Percentiles rank a stretch among this genome's conserved stretches.
Evolutionary conservation across 1,284 basidiomycete genomes (phyloP).

Genomic region (Malassezia globosa): DNA sequence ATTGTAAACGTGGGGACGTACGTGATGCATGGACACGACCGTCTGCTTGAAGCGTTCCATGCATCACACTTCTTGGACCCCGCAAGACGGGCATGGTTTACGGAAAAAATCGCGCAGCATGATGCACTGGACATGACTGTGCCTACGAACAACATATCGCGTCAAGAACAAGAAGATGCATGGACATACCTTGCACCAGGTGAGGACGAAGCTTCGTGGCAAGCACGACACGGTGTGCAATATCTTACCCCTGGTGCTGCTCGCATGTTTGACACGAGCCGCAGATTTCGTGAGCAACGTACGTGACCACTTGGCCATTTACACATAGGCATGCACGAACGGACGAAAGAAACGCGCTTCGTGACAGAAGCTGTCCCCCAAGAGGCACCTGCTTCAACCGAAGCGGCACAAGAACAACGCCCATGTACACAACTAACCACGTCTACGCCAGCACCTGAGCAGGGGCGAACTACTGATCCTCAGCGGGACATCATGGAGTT

Average conservation of each 20-base stretch:
- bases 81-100: conserved; percentile 10
- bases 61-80: conserved; percentile 11
- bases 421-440: not conserved
- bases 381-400: not conserved
- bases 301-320: too few species aligned
- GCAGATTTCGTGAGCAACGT: conserved; percentile 14
- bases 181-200: conserved; percentile 6
- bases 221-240: conserved; percentile 10
- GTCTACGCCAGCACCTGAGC: not conserved
- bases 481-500: not conserved
- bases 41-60: conserved; percentile 7
- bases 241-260: conserved; percentile 17
- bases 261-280: conserved; percentile 15
- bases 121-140: not conserved
- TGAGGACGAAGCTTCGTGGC: conserved; percentile 10
- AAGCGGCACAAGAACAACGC: not conserved
- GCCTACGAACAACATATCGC: not conserved
- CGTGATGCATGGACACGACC: not conserved
- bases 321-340: too few species aligned
- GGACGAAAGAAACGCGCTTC: not conserved
- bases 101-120: not conserved
- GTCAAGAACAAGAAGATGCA: conserved; percentile 6
- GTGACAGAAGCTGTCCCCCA: not conserved
- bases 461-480: not conserved
- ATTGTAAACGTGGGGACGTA: too few species aligned